Base-by-base conservation (phyloP, 148 eudicot species). In the Fagopyrum homotropicum region DNA sequence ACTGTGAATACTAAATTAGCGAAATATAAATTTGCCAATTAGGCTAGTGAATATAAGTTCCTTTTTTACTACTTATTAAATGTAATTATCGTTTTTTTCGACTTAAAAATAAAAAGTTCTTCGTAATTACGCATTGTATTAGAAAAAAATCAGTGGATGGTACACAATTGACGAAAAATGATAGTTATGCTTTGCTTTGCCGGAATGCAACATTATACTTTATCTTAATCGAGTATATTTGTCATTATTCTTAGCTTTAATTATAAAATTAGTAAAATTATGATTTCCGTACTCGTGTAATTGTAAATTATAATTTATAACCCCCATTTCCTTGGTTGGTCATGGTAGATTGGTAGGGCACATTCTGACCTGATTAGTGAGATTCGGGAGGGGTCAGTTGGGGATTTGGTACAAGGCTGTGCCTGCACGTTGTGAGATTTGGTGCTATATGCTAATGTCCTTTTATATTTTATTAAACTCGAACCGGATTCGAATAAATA, bases 371-470 rank as follows among this genome's bases (percentile, higher is more conserved):
- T 26, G 35, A 60, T 60, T 60, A 60, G 66, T 60, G 66, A 60
- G 66, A 60, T 60, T 22, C 43, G 40, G 66, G 69, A 63, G 49
- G 77, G 72, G 77, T 75, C 43, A 35, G 72, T 48, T 75, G 77
- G 72, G 77, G 77, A 61, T 75, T 75, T 51, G 72, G 72, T 75
- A 47, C 51, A 22, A 47, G 51, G 17, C 43, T 75, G 77, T 75
- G 77, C 72, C 55, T 63, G 72, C 77, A 75, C 77, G 77, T 75
- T 47, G 40, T 19, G 72, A 12, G 70, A 75, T 60, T 60, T 22
- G 40, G 66, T 60, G 66, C 10, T 60, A 60, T 35, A 35, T 35
- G 40, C 40, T 35, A 60, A 22, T 60, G 66, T 60, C 66, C 43
- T 60, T 14, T 60, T 8, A 55, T 55, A 55, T 22, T n/a, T 55